phyloP scores from a whole-genome alignment of 805 yeast genomes.

The Saturnispora zaruensis region DNA sequence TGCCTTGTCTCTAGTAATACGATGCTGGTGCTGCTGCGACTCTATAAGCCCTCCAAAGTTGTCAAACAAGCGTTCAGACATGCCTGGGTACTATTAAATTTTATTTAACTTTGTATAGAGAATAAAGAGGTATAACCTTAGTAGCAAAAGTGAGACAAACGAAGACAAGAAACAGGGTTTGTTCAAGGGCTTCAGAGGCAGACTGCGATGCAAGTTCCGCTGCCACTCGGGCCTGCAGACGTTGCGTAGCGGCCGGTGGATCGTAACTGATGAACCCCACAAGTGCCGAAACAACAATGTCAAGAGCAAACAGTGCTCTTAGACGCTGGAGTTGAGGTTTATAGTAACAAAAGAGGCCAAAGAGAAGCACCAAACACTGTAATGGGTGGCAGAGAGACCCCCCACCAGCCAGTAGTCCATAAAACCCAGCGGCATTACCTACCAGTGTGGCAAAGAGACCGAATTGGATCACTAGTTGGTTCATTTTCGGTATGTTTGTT shows the following conservation, averaged over 20 bases:
- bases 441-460: constrained; percentile 5
- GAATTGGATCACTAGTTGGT: constrained; percentile 5
- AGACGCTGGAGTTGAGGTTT: neutral
- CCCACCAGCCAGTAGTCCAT: constrained; percentile 6
- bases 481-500: neutral
- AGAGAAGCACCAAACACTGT: constrained; percentile 2
- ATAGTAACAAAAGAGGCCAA: neutral
- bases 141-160: constrained; percentile 6
- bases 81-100: neutral
- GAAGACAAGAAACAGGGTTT: constrained; percentile 5
- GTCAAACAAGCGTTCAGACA: constrained; percentile 1
- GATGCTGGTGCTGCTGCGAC: constrained; percentile 27
- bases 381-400: constrained; percentile 4
- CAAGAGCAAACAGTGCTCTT: constrained; percentile 1
- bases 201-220: constrained; percentile 1
- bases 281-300: constrained; percentile 1
- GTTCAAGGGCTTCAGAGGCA: constrained; percentile 8
- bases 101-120: constrained; percentile 3
- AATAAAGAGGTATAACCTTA: constrained; percentile 7
- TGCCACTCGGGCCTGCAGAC: constrained; percentile 1
- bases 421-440: constrained; percentile 6
- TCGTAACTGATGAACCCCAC: constrained; percentile 8
- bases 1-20: constrained; percentile 69
- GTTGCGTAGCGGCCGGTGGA: neutral
- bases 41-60: constrained; percentile 5